Base-by-base conservation (phyloP, 225 moss, liverwort and hornwort species). In the Thuidium tamariscinum region DNA sequence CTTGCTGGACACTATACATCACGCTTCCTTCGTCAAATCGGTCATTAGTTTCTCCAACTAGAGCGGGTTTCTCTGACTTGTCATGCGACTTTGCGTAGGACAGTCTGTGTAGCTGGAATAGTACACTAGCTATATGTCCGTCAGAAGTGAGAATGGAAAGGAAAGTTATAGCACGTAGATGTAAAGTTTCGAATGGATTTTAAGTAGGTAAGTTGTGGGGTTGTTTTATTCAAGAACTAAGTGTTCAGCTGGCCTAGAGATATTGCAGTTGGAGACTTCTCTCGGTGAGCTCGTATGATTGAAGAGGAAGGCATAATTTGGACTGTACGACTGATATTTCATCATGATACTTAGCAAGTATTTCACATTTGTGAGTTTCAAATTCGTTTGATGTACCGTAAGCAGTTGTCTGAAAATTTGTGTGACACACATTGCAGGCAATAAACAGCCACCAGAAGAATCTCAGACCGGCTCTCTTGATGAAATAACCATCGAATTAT, bases 401-500 rank as follows among this genome's bases (percentile, higher is more conserved):
- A 71, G 49, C 3, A 82, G 1, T 56, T 70, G 30, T 66, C 82
- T 85, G 39, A 84, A n/a, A 74, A 60, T 9, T 62, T 65, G 16
- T 70, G 42, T 76, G 89, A 65, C 22, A 57, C 36, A 76, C 51
- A 59, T 67, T 81, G 88, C 85, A 91, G 93, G 67, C 44, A 80
- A 52, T 41, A 77, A 85, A n/a, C 80, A 91, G 36, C 84, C 81
- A 78, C 32, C 36, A 67, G 73, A 82, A 84, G 85, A 82, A 83
- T 54, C 52, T 84, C 68, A 89, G 18, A 69, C 42, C 13, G 69
- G 82, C 63, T 83, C 82, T 86, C 70, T 82, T 60, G 80, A 88
- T 92, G 90, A 90, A 89, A 89, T 92, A 69, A 90, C 90, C 21
- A 90, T 93, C 16, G 84, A 89, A 72, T 84, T 92, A 60, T 85